A percentile compares a stretch with the other conserved stretches of the same genome.
Conservation (phyloP, 257 asterid genomes). For the Scutellaria galericulata region DNA sequence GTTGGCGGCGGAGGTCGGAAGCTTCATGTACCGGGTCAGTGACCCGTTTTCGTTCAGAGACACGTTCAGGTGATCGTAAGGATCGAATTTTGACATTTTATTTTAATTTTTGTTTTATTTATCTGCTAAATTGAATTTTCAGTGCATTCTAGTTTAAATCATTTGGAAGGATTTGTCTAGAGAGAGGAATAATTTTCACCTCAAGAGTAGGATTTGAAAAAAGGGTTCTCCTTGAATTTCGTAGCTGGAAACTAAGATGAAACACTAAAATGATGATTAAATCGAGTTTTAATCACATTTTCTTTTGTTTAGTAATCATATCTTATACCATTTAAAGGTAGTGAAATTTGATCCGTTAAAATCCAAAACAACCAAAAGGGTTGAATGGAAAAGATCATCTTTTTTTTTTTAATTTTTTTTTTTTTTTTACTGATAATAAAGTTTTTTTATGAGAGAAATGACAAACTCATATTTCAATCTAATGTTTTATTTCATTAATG, state of each 20-base stretch:
- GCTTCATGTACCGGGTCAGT: conserved; percentile 65
- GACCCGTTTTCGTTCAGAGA: conserved; percentile 64
- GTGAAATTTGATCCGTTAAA: background rate
- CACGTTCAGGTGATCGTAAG: conserved; percentile 67
- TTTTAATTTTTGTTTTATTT: background rate
- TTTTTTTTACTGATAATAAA: too few relatives aligned
- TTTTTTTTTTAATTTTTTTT: too few relatives aligned
- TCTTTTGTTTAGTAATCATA: too few relatives aligned
- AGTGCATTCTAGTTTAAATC: conserved; percentile 10
- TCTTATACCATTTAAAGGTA: conserved; percentile 7
- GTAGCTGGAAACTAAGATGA: background rate
- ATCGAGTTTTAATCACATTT: too few relatives aligned
- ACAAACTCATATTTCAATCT: too few relatives aligned
- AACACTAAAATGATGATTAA: too few relatives aligned
- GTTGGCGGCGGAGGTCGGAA: conserved; percentile 65
- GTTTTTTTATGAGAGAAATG: too few relatives aligned
- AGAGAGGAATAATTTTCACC: background rate
- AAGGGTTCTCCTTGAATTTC: conserved; percentile 33
- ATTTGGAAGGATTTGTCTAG: conserved; percentile 8
- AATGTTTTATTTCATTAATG: too few relatives aligned
- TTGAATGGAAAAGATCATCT: too few relatives aligned
- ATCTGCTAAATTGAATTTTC: background rate
- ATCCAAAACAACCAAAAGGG: background rate
- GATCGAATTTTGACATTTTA: conserved; percentile 71
- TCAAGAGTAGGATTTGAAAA: background rate